Percentiles rank a stretch among this genome's conserved stretches.
phyloP scores from a whole-genome alignment of 805 yeast species.

The Candida andamanensis region DNA sequence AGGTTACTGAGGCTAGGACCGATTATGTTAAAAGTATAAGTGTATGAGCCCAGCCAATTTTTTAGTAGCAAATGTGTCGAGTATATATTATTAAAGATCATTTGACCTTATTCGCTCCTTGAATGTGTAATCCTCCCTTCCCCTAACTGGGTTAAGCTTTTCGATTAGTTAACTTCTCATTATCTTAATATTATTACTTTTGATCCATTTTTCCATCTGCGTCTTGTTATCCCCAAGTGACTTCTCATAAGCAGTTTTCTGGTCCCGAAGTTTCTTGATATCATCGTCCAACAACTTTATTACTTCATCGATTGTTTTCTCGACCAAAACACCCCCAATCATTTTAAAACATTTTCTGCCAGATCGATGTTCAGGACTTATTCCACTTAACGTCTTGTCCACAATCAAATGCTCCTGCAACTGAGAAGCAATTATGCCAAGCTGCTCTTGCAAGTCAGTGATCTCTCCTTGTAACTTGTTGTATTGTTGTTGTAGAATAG shows the following conservation, averaged over 20 bases:
- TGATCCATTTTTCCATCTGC: constrained; percentile 38
- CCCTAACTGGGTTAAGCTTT: background rate
- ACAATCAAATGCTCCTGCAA: constrained; percentile 37
- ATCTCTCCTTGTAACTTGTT: constrained; percentile 36
- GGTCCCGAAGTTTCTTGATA: constrained; percentile 17
- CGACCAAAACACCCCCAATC: constrained; percentile 91
- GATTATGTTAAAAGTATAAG: constrained; percentile 28
- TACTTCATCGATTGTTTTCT: constrained; percentile 76
- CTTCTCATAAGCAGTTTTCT: constrained; percentile 21
- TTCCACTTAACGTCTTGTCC: constrained; percentile 34
- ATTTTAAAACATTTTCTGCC: constrained; percentile 82
- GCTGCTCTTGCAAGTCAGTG: constrained; percentile 34
- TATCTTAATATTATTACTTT: constrained; percentile 37
- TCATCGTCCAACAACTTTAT: constrained; percentile 24
- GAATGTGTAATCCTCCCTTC: background rate
- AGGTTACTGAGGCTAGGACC: constrained; percentile 28
- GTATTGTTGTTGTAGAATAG: constrained; percentile 37
- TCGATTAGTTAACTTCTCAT: constrained; percentile 19
- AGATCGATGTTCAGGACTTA: constrained; percentile 27
- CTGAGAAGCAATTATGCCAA: constrained; percentile 30
- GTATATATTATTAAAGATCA: no score
- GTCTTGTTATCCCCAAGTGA: constrained; percentile 22
- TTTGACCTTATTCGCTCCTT: background rate
- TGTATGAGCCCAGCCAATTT: constrained; percentile 10
- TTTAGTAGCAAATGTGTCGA: background rate